Evolutionary conservation across 768 basidiomycete species (phyloP).

Genomic region (Boletales sp.): DNA sequence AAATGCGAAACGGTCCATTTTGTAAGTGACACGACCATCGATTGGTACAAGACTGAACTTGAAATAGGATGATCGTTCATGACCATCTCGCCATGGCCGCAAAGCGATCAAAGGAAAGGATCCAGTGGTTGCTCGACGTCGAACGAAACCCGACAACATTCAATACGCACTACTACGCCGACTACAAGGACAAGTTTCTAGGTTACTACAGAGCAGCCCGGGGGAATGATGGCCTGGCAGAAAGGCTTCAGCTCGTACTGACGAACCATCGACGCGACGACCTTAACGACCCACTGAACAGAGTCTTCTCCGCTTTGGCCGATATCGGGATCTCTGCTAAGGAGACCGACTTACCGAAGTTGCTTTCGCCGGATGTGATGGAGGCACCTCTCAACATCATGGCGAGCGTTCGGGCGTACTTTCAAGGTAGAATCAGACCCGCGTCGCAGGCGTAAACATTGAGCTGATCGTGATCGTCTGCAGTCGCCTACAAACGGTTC

Average conservation of each 20-base stretch:
- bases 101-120: constrained; percentile 34
- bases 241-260: constrained; percentile 2
- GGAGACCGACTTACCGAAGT: constrained; percentile 43
- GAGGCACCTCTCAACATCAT: constrained; percentile 61
- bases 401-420: constrained; percentile 70
- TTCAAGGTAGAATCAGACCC: constrained; percentile 53
- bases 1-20: constrained; percentile 32
- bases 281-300: constrained; percentile 23
- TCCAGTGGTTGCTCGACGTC: constrained; percentile 48
- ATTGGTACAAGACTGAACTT: not conserved
- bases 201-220: constrained; percentile 41
- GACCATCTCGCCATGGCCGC: constrained; percentile 48
- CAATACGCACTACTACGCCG: constrained; percentile 48
- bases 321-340: constrained; percentile 30
- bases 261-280: not conserved
- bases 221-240: constrained; percentile 3
- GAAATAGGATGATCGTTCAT: constrained; percentile 43
- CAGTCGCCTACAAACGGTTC: constrained; percentile 49
- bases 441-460: not conserved
- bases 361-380: constrained; percentile 49
- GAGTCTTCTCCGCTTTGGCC: constrained; percentile 18
- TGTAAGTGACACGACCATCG: constrained; percentile 27
- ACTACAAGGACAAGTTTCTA: constrained; percentile 50
- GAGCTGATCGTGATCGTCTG: not conserved
- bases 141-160: constrained; percentile 50